These are phyloP conservation scores for Nitzschia palea DNA, from an alignment of 108 stramenopile species.

Conservation along the genomic window DNA sequence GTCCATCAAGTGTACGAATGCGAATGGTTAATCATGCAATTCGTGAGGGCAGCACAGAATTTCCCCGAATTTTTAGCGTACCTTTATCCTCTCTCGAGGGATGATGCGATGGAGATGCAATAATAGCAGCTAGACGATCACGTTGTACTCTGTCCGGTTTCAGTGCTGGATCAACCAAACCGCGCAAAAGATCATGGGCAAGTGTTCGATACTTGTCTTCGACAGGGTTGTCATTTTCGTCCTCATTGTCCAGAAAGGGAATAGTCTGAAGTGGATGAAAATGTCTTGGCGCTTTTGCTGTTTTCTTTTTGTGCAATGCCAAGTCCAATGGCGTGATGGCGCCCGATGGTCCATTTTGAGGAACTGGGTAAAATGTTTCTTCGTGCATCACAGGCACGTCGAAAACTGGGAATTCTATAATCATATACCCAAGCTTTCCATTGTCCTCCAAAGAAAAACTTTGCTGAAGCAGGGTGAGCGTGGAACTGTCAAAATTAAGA, in stretches of 20 bases:
- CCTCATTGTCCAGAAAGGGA: conserved; percentile 73
- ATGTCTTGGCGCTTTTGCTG: conserved; percentile 2
- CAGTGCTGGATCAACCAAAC: conserved; percentile 91
- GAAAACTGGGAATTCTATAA: conserved; percentile 75
- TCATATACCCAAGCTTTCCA: conserved; percentile 26
- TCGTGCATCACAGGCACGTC: conserved; percentile 80
- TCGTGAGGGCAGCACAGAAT: neutral
- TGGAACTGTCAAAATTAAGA: neutral
- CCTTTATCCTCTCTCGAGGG: conserved; percentile 82
- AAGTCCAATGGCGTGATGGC: conserved; percentile 73
- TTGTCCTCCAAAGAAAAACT: neutral
- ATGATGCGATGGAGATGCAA: conserved; percentile 84
- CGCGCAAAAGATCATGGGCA: conserved; percentile 90
- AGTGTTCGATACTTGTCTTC: conserved; percentile 97
- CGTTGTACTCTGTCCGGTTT: conserved; percentile 92
- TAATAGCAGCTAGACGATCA: conserved; percentile 73
- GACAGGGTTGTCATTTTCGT: conserved; percentile 75
- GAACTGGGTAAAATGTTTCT: conserved; percentile 72
- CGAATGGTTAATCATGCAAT: neutral
- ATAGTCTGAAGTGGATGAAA: conserved; percentile 44
- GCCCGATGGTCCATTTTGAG: conserved; percentile 64
- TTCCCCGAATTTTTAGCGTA: neutral
- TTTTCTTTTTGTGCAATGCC: conserved; percentile 45
- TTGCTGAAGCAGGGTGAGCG: neutral
- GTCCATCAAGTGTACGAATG: neutral